phyloP scores from a whole-genome alignment of 2,329 filamentous ascomycete genomes.

The Aspergillus melleus region DNA sequence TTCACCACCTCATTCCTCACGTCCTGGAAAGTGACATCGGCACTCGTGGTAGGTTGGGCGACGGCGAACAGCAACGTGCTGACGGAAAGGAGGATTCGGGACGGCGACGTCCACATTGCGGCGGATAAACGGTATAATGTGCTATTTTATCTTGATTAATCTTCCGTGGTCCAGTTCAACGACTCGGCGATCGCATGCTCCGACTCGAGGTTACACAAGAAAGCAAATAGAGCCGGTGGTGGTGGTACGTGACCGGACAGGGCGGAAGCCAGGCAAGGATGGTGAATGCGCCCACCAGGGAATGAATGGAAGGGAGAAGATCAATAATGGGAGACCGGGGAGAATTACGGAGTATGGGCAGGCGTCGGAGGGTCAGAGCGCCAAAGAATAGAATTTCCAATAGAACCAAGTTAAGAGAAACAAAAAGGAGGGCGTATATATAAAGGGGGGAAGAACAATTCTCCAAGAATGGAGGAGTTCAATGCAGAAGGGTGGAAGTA shows the following conservation, averaged over 20 bases:
- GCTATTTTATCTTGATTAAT: not conserved
- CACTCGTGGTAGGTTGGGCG: constrained; percentile 19
- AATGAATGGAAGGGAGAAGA: not conserved
- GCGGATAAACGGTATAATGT: not conserved
- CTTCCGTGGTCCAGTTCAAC: not conserved
- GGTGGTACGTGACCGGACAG: not conserved
- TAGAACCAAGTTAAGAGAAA: not conserved
- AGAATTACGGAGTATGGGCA: not conserved
- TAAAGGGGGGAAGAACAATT: not conserved
- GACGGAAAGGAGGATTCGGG: constrained; percentile 20
- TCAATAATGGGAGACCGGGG: not conserved
- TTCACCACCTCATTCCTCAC: constrained; percentile 43
- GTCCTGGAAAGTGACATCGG: constrained; percentile 44
- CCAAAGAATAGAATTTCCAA: not conserved
- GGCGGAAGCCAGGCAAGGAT: not conserved
- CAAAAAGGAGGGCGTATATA: too few species aligned
- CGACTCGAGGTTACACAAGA: constrained; percentile 4
- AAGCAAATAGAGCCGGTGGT: constrained; percentile 3
- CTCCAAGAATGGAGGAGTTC: not conserved
- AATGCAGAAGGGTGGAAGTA: too few species aligned
- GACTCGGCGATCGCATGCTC: constrained; percentile 8
- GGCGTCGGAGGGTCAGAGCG: not conserved
- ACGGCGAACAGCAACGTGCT: constrained; percentile 13
- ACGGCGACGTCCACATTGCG: constrained; percentile 21
- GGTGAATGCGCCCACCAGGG: not conserved